Evolutionary conservation across 2,329 filamentous ascomycete species (phyloP).

Genomic region (Nothophaeocryptopus gaeumannii): DNA sequence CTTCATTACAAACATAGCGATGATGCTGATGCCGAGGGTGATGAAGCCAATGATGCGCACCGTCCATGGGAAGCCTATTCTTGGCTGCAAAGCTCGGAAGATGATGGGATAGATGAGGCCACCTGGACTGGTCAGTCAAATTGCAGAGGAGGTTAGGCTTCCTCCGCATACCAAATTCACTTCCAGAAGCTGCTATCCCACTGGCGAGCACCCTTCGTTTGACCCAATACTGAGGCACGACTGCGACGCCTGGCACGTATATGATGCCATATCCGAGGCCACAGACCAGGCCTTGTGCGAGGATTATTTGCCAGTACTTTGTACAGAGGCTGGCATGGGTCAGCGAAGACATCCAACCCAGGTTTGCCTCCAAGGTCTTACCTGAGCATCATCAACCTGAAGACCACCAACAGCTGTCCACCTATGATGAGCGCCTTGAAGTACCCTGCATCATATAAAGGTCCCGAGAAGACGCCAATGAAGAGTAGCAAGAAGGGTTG

Average conservation of each 20-base stretch:
- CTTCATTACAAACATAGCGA: neutral
- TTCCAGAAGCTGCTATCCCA: conserved; percentile 42
- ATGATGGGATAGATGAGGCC: conserved; percentile 17
- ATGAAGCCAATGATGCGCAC: conserved; percentile 13
- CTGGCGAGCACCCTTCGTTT: conserved; percentile 39
- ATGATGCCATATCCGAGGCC: conserved; percentile 41
- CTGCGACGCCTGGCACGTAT: conserved; percentile 42
- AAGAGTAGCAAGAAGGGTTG: conserved; percentile 45
- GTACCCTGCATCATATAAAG: conserved; percentile 1
- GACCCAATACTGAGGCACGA: conserved; percentile 39
- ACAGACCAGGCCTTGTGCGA: conserved; percentile 46
- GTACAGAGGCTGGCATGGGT: conserved; percentile 35
- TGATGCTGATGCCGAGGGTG: conserved; percentile 7
- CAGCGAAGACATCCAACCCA: no score
- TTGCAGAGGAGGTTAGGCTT: conserved; percentile 24
- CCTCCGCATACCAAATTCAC: conserved; percentile 29
- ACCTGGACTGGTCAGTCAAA: conserved; percentile 16
- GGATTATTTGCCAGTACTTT: conserved; percentile 46
- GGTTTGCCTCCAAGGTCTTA: no score
- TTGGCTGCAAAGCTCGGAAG: conserved; percentile 5
- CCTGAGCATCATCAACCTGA: conserved; percentile 43
- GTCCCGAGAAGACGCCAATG: conserved; percentile 20
- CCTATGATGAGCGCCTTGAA: conserved; percentile 5
- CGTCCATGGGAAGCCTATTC: conserved; percentile 9
- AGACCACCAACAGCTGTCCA: conserved; percentile 41